These are phyloP conservation scores for Talaromyces amestolkiae DNA, from an alignment of 2,329 filamentous ascomycete species.

Conservation along the genomic window DNA sequence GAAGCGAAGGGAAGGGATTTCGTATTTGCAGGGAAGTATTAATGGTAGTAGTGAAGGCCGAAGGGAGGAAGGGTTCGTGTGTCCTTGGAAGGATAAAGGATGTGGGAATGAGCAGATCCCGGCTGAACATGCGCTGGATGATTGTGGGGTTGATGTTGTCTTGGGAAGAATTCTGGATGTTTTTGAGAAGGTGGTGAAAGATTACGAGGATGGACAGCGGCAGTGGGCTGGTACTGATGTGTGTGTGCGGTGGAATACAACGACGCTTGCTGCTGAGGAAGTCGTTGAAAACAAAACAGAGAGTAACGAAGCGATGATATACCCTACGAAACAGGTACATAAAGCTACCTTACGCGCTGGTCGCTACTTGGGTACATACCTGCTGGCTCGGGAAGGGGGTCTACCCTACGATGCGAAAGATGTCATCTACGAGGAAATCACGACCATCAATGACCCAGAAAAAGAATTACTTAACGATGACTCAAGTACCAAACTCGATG, in stretches of 20 bases:
- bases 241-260: conserved; percentile 7
- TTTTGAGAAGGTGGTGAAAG: conserved; percentile 42
- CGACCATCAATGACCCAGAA: conserved; percentile 29
- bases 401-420: conserved; percentile 56
- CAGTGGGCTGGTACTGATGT: neutral
- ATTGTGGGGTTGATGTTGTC: conserved; percentile 75
- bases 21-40: conserved; percentile 63
- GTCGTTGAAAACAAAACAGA: conserved; percentile 4
- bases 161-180: conserved; percentile 68
- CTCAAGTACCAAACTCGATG: conserved; percentile 36
- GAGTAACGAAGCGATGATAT: neutral
- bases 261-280: neutral
- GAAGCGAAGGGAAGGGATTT: conserved; percentile 65
- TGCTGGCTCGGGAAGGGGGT: conserved; percentile 61
- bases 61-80: conserved; percentile 68
- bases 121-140: conserved; percentile 70
- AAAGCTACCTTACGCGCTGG: conserved; percentile 52
- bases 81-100: conserved; percentile 52
- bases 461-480: conserved; percentile 23
- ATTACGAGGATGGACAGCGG: conserved; percentile 17
- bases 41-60: neutral
- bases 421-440: conserved; percentile 46
- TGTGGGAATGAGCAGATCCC: conserved; percentile 50
- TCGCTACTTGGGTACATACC: conserved; percentile 64
- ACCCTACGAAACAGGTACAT: conserved; percentile 1